Conservation (phyloP, 148 eudicot species). For the Euryodendron excelsum region DNA sequence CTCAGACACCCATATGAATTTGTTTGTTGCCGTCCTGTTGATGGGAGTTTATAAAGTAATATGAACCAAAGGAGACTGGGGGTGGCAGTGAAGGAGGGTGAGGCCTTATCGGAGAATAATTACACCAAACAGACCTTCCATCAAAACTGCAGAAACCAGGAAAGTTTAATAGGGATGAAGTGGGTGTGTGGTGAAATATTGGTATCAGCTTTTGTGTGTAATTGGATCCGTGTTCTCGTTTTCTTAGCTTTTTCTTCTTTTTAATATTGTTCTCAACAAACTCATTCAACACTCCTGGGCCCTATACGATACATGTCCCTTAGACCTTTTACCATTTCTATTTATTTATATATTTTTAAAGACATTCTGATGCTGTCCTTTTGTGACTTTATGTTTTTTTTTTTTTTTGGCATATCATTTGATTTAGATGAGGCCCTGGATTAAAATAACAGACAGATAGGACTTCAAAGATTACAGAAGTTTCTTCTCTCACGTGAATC, state of each 20-base stretch:
- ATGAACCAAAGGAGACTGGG: not conserved
- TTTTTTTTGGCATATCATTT: too few relatives aligned
- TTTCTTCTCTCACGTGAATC: too few relatives aligned
- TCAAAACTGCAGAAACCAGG: not conserved
- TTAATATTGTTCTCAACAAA: not conserved
- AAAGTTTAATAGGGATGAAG: not conserved
- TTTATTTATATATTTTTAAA: not conserved
- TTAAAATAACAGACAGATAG: too few relatives aligned
- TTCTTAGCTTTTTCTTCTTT: not conserved
- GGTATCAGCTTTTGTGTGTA: not conserved
- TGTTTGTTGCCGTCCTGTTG: not conserved
- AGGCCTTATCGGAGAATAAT: not conserved
- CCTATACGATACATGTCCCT: not conserved
- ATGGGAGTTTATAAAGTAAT: not conserved
- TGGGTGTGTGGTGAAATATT: not conserved
- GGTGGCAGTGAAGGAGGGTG: not conserved
- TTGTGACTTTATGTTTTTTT: too few relatives aligned
- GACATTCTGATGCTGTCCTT: too few relatives aligned
- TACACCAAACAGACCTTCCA: conserved; percentile 1
- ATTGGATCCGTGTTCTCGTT: conserved; percentile 7
- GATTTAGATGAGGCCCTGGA: too few relatives aligned
- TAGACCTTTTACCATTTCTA: not conserved
- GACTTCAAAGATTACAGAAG: too few relatives aligned
- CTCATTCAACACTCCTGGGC: not conserved
- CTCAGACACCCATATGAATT: conserved; percentile 2